Conservation (phyloP, 2,329 filamentous ascomycete genomes). For the Nemania sp. region DNA sequence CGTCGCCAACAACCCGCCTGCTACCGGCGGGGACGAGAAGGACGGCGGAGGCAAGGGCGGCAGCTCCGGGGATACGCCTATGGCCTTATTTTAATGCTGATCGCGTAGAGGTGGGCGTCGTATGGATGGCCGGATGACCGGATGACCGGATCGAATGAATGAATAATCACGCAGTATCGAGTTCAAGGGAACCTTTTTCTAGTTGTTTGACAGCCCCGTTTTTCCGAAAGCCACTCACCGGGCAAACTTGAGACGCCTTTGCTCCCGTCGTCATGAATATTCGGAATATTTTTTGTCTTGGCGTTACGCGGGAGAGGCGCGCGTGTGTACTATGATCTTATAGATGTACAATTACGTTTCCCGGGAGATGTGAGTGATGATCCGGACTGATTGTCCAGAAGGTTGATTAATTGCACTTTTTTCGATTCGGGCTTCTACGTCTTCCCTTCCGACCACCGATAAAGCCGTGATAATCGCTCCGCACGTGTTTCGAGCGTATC, state of each 20-base stretch:
- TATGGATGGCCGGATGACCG: too few relatives aligned
- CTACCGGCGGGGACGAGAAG: conserved; percentile 15
- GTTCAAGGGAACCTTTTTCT: too few relatives aligned
- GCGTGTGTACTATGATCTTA: conserved; percentile 23
- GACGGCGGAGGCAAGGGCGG: conserved; percentile 29
- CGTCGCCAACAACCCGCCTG: conserved; percentile 42
- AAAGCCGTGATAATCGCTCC: too few relatives aligned
- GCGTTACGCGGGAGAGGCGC: conserved; percentile 6
- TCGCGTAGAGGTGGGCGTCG: too few relatives aligned
- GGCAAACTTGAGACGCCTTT: background rate
- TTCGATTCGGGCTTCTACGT: too few relatives aligned
- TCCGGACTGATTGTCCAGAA: background rate
- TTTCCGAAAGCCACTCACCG: background rate
- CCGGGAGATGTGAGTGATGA: conserved; percentile 11
- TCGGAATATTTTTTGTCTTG: background rate
- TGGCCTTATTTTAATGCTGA: conserved; percentile 24
- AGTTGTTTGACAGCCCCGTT: too few relatives aligned
- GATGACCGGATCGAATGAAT: too few relatives aligned
- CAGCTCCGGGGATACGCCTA: conserved; percentile 23
- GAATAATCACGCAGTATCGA: too few relatives aligned
- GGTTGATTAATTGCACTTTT: too few relatives aligned
- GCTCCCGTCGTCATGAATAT: conserved; percentile 8
- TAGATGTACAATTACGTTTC: conserved; percentile 26
- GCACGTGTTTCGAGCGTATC: too few relatives aligned
- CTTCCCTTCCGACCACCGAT: too few relatives aligned